Percentiles rank a stretch among this genome's conserved stretches.
phyloP scores from a whole-genome alignment of 257 asterid species.

The Leonotis leonurus region DNA sequence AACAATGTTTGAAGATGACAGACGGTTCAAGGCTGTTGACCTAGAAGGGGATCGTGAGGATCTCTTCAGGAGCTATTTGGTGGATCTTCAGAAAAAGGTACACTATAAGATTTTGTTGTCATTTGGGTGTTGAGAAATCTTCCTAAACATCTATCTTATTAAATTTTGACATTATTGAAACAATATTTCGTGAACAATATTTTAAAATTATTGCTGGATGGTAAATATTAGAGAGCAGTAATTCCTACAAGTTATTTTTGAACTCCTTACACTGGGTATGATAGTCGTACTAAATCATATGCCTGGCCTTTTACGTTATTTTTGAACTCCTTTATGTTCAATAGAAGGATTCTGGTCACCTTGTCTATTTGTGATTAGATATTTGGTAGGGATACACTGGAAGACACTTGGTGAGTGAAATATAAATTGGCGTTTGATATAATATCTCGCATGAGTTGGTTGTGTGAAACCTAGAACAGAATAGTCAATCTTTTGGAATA shows the following conservation, averaged over 20 bases:
- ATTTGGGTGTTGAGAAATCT: neutral
- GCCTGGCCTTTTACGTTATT: neutral
- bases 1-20: constrained; percentile 84
- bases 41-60: constrained; percentile 91
- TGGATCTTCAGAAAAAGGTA: constrained; percentile 94
- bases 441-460: constrained; percentile 2
- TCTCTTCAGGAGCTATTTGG: constrained; percentile 79
- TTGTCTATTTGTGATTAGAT: neutral
- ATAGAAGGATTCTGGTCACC: neutral
- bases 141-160: neutral
- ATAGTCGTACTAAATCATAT: neutral
- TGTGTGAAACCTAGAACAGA: neutral
- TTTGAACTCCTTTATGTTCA: neutral
- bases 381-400: neutral
- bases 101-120: neutral
- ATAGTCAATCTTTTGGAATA: neutral
- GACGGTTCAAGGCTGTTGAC: constrained; percentile 93
- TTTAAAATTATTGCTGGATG: constrained; percentile 1
- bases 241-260: neutral
- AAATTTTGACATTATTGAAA: neutral
- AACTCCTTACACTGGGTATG: no score
- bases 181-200: neutral
- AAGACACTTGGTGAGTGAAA: neutral
- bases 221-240: neutral
- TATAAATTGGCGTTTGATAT: neutral